Evolutionary conservation across 371 early-diverging fungal species (phyloP).

Genomic region (Mycotypha africana): DNA sequence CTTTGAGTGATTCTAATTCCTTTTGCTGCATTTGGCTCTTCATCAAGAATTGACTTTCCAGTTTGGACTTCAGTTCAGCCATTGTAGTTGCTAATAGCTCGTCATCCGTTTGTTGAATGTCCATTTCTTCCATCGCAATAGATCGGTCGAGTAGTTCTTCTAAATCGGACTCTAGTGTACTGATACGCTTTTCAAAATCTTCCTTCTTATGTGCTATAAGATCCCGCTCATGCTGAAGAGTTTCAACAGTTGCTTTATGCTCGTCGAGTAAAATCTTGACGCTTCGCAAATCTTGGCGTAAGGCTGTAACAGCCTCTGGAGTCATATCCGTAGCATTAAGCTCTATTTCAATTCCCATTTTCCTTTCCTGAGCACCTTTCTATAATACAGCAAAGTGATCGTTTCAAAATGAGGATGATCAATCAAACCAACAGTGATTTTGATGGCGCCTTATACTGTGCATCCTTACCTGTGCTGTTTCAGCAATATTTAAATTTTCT

Average conservation of each 20-base stretch:
- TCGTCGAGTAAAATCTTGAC: constrained; percentile 62
- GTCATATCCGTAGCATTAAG: constrained; percentile 40
- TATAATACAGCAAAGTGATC: too few relatives aligned
- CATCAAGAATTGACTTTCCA: constrained; percentile 78
- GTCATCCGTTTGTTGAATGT: constrained; percentile 48
- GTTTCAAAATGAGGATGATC: too few relatives aligned
- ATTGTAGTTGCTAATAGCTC: constrained; percentile 69
- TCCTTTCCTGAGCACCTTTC: constrained; percentile 66
- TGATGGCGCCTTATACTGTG: not conserved
- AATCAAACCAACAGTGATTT: not conserved
- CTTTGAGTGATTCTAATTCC: constrained; percentile 73
- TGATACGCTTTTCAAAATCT: constrained; percentile 71
- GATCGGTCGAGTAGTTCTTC: constrained; percentile 91
- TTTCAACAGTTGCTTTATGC: constrained; percentile 62
- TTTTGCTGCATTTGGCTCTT: constrained; percentile 74
- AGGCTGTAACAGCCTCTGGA: constrained; percentile 11
- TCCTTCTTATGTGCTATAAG: constrained; percentile 53
- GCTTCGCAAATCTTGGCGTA: constrained; percentile 75
- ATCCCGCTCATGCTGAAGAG: constrained; percentile 63
- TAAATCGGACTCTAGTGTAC: constrained; percentile 78
- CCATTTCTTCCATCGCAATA: constrained; percentile 83
- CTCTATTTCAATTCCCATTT: constrained; percentile 68
- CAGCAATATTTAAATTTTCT: constrained; percentile 25
- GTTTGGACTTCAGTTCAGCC: constrained; percentile 72
- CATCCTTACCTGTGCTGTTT: too few relatives aligned